These are phyloP conservation scores for Boletus austroedulis DNA, from an alignment of 1,284 basidiomycete genomes.

Conservation along the genomic window DNA sequence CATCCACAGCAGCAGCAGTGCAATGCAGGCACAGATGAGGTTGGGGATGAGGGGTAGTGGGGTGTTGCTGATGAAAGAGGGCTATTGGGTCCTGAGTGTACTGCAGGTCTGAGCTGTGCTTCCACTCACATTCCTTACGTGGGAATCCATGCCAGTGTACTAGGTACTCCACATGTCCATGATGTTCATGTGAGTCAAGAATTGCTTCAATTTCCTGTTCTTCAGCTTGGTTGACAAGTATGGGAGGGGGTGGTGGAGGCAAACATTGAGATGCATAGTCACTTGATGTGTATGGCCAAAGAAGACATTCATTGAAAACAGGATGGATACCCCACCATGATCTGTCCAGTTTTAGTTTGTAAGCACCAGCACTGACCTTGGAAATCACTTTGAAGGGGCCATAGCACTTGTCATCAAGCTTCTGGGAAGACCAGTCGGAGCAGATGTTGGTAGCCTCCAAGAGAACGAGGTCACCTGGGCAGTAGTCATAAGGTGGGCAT, in stretches of 20 bases:
- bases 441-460: background rate
- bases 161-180: background rate
- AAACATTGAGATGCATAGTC: background rate
- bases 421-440: background rate
- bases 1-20: background rate
- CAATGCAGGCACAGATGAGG: too few species aligned
- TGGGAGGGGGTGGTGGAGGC: background rate
- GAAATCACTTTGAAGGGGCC: background rate
- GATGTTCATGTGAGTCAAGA: fast-evolving
- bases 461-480: background rate
- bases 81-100: too few species aligned
- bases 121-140: background rate
- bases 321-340: background rate
- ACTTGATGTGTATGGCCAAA: background rate
- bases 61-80: too few species aligned
- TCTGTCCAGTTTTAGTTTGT: background rate
- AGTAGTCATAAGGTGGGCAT: fast-evolving
- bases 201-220: background rate
- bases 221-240: background rate
- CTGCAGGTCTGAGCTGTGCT: too few species aligned
- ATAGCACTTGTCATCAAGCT: background rate
- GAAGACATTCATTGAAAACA: background rate
- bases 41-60: too few species aligned
- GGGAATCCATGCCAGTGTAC: background rate
- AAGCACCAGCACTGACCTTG: background rate